Evolutionary conservation across 345 rosid species (phyloP).

Genomic region (Euclidium syriacum): DNA sequence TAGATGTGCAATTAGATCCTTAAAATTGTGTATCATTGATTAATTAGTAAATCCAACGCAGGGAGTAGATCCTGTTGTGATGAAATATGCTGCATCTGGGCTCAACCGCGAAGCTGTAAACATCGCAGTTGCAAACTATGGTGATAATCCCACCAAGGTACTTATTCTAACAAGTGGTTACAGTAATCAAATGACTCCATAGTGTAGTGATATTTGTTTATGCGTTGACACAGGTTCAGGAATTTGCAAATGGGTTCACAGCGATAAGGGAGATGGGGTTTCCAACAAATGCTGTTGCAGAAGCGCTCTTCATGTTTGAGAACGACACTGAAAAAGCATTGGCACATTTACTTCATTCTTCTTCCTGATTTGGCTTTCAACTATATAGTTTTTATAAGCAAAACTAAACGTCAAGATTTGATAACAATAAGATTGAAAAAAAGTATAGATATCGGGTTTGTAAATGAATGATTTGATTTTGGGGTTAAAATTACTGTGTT

Average conservation of each 20-base stretch:
- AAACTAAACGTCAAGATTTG: background rate
- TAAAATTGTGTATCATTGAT: background rate
- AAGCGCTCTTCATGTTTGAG: conserved; percentile 58
- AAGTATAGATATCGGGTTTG: conserved; percentile 6
- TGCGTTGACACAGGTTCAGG: conserved; percentile 50
- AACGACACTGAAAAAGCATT: conserved; percentile 74
- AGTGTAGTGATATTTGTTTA: background rate
- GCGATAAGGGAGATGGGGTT: conserved; percentile 80
- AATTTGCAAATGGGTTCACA: conserved; percentile 55
- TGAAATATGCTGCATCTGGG: conserved; percentile 61
- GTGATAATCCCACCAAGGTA: conserved; percentile 87
- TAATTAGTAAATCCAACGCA: conserved; percentile 27
- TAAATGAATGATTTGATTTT: conserved; percentile 18
- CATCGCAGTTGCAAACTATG: conserved; percentile 73
- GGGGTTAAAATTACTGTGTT: background rate
- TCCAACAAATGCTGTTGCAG: conserved; percentile 55
- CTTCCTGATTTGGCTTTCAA: conserved; percentile 27
- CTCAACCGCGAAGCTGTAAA: conserved; percentile 64
- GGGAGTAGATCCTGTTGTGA: conserved; percentile 63
- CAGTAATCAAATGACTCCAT: background rate
- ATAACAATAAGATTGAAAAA: background rate
- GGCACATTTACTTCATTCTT: conserved; percentile 51
- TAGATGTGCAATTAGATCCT: conserved; percentile 3
- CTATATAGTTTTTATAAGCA: conserved; percentile 1
- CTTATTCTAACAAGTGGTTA: background rate